Evolutionary conservation across 345 rosid genomes (phyloP).

Genomic region (Arabis hirsuta): DNA sequence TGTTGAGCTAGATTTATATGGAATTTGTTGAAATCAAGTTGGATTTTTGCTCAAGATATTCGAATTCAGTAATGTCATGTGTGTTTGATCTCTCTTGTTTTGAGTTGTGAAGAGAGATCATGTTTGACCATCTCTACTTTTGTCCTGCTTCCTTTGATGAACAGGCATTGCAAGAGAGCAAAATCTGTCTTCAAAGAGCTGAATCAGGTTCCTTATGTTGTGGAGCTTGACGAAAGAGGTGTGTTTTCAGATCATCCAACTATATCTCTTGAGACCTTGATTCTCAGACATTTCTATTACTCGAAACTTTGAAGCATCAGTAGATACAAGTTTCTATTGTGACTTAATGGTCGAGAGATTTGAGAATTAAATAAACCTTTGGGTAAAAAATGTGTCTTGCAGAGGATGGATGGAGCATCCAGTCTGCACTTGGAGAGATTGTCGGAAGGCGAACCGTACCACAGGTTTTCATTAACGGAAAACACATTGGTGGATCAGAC

Average conservation of each 20-base stretch:
- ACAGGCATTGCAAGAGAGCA: constrained; percentile 82
- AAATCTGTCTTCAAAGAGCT: constrained; percentile 84
- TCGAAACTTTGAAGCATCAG: background rate
- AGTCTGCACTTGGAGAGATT: constrained; percentile 65
- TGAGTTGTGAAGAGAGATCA: background rate
- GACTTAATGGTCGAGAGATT: background rate
- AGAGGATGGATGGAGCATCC: constrained; percentile 81
- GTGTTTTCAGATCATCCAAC: constrained; percentile 32
- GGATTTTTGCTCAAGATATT: background rate
- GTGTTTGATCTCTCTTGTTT: constrained; percentile 19
- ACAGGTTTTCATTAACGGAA: constrained; percentile 82
- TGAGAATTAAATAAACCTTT: background rate
- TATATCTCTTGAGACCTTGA: background rate
- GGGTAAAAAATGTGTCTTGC: constrained; percentile 29
- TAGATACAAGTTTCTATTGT: background rate
- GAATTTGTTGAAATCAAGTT: background rate
- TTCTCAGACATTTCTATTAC: background rate
- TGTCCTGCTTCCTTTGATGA: constrained; percentile 18
- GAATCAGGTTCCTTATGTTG: constrained; percentile 66
- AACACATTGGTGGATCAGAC: constrained; percentile 94
- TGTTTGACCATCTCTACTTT: background rate
- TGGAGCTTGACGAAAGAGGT: constrained; percentile 95
- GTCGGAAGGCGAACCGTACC: constrained; percentile 87
- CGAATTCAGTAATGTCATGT: constrained; percentile 1
- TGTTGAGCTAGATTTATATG: constrained; percentile 2